phyloP scores from a whole-genome alignment of 495 filamentous ascomycete genomes.

The Tetracladium setigerum region DNA sequence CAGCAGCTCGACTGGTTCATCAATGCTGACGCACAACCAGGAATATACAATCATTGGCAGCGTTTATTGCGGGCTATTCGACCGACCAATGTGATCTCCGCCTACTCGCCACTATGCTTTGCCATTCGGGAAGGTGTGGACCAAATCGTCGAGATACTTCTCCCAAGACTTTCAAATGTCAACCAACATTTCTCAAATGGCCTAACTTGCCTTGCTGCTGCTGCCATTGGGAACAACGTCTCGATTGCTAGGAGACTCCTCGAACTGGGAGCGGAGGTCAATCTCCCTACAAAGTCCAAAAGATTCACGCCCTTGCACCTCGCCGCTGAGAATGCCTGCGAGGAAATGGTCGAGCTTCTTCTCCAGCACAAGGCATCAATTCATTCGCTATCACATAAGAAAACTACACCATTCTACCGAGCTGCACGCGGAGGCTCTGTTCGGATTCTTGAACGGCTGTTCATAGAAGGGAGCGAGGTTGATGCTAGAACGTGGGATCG shows the following conservation, averaged over 20 bases:
- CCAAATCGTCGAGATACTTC: constrained; percentile 6
- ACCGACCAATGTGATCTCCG: background rate
- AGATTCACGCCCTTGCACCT: constrained; percentile 2
- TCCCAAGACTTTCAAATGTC: constrained; percentile 11
- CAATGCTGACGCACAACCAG: background rate
- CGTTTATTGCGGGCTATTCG: constrained; percentile 3
- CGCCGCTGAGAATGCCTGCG: constrained; percentile 9
- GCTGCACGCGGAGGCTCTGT: constrained; percentile 5
- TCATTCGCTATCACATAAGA: background rate
- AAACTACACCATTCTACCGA: constrained; percentile 2
- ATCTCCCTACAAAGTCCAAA: constrained; percentile 1
- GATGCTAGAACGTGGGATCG: constrained; percentile 4
- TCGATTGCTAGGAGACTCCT: constrained; percentile 11
- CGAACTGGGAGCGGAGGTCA: constrained; percentile 10
- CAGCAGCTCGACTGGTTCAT: constrained; percentile 6
- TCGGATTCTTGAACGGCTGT: background rate
- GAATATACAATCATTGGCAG: constrained; percentile 9
- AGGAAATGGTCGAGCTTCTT: constrained; percentile 1
- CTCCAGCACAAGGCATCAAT: constrained; percentile 1
- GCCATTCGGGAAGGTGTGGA: constrained; percentile 4
- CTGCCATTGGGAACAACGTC: constrained; percentile 4
- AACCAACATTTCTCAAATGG: constrained; percentile 9
- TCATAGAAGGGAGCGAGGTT: constrained; percentile 2
- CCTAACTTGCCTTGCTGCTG: constrained; percentile 13
- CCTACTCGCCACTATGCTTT: background rate